Percentiles rank a stretch among this genome's conserved stretches.
Conservation (phyloP, 495 filamentous ascomycete species). For the Ramalina intermedia region DNA sequence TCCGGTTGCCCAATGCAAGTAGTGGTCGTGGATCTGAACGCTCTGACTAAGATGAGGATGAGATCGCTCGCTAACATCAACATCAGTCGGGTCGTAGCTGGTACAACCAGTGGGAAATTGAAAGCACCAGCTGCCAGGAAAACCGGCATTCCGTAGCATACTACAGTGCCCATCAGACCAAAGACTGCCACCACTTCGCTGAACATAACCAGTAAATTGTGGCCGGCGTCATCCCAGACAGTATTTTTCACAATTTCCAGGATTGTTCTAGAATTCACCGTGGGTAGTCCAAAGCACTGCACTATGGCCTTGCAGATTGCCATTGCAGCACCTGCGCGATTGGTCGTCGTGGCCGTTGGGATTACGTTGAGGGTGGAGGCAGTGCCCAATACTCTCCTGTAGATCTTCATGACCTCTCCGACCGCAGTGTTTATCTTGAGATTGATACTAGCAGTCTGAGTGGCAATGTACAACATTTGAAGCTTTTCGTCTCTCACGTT, state of each 20-base stretch:
- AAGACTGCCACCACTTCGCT: background rate
- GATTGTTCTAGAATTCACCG: background rate
- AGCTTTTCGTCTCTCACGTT: constrained; percentile 13
- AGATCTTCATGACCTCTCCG: constrained; percentile 11
- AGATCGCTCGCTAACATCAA: constrained; percentile 1
- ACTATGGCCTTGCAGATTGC: constrained; percentile 2
- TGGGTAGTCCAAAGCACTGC: background rate
- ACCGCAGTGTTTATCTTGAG: constrained; percentile 18
- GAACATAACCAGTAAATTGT: background rate
- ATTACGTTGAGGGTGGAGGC: background rate
- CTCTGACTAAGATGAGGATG: constrained; percentile 3
- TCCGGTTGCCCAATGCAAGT: constrained; percentile 14
- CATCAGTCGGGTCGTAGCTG: background rate
- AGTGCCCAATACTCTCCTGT: constrained; percentile 10
- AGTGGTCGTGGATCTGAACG: constrained; percentile 13
- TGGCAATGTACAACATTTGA: constrained; percentile 14
- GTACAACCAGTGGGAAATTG: background rate
- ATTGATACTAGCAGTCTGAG: constrained; percentile 14
- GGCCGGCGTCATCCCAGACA: background rate
- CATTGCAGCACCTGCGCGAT: background rate
- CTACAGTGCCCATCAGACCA: background rate
- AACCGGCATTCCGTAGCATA: background rate
- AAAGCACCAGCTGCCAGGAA: background rate
- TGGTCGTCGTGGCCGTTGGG: background rate
- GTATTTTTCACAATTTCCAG: constrained; percentile 2